Conservation (phyloP, 176 grass and related monocot species). For the Coix lacrymajobi region DNA sequence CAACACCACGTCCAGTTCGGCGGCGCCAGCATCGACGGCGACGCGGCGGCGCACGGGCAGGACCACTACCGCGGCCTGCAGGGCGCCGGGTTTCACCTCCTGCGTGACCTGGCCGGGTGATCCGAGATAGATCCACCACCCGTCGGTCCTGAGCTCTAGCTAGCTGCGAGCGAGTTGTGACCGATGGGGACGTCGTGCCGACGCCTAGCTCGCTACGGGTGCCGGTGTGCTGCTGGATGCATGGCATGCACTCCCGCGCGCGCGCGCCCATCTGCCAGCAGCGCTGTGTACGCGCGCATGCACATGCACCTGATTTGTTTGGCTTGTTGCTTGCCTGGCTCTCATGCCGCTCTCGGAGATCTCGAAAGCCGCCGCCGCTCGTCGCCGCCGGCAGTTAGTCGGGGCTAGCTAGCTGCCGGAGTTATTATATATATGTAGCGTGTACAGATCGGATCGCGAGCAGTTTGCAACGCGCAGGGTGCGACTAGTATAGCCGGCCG, state of each 20-base stretch:
- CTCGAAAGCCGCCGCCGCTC: not conserved
- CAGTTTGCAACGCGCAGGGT: not conserved
- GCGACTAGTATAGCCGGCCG: not conserved
- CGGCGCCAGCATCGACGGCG: slow-evolving; percentile 24
- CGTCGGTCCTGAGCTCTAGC: not conserved
- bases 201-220: not conserved
- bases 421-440: not conserved
- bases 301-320: not conserved
- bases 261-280: not conserved
- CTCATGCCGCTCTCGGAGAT: not conserved
- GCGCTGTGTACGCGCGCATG: too few relatives aligned
- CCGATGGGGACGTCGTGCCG: not conserved
- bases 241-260: not conserved
- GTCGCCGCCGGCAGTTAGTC: not conserved
- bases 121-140: not conserved
- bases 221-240: not conserved
- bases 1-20: slow-evolving; percentile 40
- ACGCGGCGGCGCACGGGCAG: slow-evolving; percentile 12
- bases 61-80: slow-evolving; percentile 33
- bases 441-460: not conserved
- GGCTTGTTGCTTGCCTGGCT: not conserved
- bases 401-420: not conserved
- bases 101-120: slow-evolving; percentile 59
- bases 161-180: not conserved
- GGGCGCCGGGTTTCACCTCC: slow-evolving; percentile 42